Evolutionary conservation across 176 grass and related monocot species (phyloP).

Genomic region (Juncus effusus): DNA sequence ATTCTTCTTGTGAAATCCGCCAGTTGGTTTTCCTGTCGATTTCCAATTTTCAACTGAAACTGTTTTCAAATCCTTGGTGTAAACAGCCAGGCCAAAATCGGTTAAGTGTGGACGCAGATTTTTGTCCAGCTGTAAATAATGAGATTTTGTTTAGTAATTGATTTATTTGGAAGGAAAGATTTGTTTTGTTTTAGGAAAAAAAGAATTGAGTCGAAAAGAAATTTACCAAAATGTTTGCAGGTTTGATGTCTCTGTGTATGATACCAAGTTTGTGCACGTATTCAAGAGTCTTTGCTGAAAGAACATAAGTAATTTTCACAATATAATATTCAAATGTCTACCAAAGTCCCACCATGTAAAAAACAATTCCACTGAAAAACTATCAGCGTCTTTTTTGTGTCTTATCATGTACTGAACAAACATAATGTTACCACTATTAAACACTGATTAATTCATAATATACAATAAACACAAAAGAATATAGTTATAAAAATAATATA

Average conservation of each 20-base stretch:
- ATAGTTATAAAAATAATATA: too few relatives aligned
- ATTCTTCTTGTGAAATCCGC: conserved; percentile 95
- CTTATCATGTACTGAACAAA: too few relatives aligned
- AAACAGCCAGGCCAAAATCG: conserved; percentile 91
- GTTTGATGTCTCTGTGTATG: conserved; percentile 95
- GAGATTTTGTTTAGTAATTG: conserved; percentile 11
- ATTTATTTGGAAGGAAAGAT: conserved; percentile 14
- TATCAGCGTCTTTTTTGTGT: too few relatives aligned
- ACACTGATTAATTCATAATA: too few relatives aligned
- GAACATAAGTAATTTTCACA: conserved; percentile 28
- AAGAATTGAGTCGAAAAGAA: conserved; percentile 22
- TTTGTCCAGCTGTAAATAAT: conserved; percentile 58
- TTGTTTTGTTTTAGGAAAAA: conserved; percentile 16
- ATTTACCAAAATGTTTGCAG: conserved; percentile 96
- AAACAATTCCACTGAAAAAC: too few relatives aligned
- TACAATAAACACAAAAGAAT: not conserved
- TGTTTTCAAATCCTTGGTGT: conserved; percentile 86
- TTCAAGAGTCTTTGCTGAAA: conserved; percentile 72
- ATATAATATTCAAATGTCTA: not conserved
- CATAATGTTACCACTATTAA: too few relatives aligned
- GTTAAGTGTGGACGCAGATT: conserved; percentile 66
- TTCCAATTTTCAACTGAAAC: conserved; percentile 90
- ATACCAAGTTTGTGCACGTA: conserved; percentile 64
- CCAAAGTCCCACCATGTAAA: not conserved
- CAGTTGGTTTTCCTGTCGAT: conserved; percentile 90